A percentile compares a stretch with the other conserved stretches of the same genome.
Conservation (phyloP, 345 rosid species). For the sweet orange (Citrus sinensis) region DVS_A1.0 CM039163.1:11301001-11301500, state of each 20-base stretch:
- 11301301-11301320: conserved; percentile 43
- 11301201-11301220: conserved; percentile 25
- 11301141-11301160: conserved; percentile 72
- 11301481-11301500: conserved; percentile 17
- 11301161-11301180: conserved; percentile 44
- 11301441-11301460: conserved; percentile 15
- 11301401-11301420: conserved; percentile 22
- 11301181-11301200: conserved; percentile 21
- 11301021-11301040: conserved; percentile 53
- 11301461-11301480: conserved; percentile 20
- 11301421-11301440: conserved; percentile 19
- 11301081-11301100: conserved; percentile 87
- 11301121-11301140: conserved; percentile 68
- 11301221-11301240: conserved; percentile 13
- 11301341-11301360: conserved; percentile 33
- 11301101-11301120: conserved; percentile 70
- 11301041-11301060: conserved; percentile 38
- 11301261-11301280: conserved; percentile 17
- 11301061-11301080: conserved; percentile 44
- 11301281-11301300: conserved; percentile 31
- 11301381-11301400: conserved; percentile 16
- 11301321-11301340: conserved; percentile 30
- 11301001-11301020: conserved; percentile 58
- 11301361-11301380: conserved; percentile 30
- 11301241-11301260: conserved; percentile 16